Evolutionary conservation across 805 yeast species (phyloP).

Genomic region (Ogataea methanolica): DNA sequence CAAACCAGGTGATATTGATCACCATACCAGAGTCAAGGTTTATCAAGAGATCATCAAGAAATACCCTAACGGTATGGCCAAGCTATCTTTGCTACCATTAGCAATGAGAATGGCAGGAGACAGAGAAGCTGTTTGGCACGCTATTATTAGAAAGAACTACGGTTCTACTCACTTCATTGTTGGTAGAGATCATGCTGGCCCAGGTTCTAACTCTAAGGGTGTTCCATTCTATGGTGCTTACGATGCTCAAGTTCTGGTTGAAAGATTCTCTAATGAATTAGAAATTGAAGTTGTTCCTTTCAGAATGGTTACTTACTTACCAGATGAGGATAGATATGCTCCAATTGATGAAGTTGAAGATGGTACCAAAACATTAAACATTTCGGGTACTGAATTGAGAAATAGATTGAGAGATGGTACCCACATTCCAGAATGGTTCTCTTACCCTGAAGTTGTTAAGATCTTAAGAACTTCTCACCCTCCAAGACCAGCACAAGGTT

Average conservation of each 20-base stretch:
- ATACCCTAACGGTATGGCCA: constrained; percentile 92
- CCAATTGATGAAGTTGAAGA: constrained; percentile 89
- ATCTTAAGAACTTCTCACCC: constrained; percentile 91
- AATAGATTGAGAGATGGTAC: constrained; percentile 80
- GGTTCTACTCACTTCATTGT: constrained; percentile 97
- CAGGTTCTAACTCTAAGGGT: constrained; percentile 83
- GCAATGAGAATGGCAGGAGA: constrained; percentile 99
- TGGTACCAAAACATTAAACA: constrained; percentile 74
- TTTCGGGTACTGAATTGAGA: constrained; percentile 91
- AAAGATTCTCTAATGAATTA: constrained; percentile 67
- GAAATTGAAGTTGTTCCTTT: constrained; percentile 91
- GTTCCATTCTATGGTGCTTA: constrained; percentile 95
- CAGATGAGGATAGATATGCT: constrained; percentile 91
- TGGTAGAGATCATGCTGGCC: constrained; percentile 98
- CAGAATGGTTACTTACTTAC: constrained; percentile 94
- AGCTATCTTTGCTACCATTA: constrained; percentile 79
- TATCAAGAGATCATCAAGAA: constrained; percentile 89
- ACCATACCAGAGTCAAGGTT: constrained; percentile 94
- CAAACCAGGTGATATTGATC: constrained; percentile 97
- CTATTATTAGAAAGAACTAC: constrained; percentile 90
- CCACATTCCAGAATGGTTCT: constrained; percentile 94
- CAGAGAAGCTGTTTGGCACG: constrained; percentile 98
- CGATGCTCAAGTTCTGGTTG: constrained; percentile 90
- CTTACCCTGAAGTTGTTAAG: constrained; percentile 92
- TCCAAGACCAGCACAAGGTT: constrained; percentile 87